Percentiles rank a stretch among this genome's conserved stretches.
phyloP scores from a whole-genome alignment of 129 eudicot species.

The Dittrichia graveolens region DNA sequence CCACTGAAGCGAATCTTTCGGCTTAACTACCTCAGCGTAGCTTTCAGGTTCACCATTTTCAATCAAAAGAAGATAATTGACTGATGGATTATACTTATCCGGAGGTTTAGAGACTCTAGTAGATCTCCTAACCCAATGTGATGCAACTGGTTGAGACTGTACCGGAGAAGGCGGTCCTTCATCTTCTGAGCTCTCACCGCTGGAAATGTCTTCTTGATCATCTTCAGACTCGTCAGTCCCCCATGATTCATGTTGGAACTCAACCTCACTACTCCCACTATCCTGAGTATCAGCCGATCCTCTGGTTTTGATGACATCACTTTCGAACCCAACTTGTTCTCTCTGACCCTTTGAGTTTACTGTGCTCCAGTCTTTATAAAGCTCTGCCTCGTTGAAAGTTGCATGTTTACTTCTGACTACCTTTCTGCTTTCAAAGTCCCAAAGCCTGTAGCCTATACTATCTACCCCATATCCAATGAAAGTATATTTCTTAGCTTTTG shows the following conservation, averaged over 20 bases:
- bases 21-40: not conserved
- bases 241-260: no score
- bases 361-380: not conserved
- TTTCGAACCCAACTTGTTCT: not conserved
- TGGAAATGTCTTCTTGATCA: not conserved
- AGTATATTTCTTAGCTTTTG: not conserved
- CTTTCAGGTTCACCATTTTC: not conserved
- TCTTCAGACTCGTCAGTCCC: slow-evolving; percentile 9
- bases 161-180: not conserved
- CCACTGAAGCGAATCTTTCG: not conserved
- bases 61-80: not conserved
- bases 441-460: not conserved
- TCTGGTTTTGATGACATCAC: not conserved
- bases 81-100: not conserved
- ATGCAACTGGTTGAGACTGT: not conserved
- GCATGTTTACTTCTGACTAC: not conserved
- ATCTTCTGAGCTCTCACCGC: not conserved
- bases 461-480: slow-evolving; percentile 8
- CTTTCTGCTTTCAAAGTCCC: not conserved
- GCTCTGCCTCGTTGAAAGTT: not conserved
- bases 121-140: not conserved
- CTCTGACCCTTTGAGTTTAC: not conserved
- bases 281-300: not conserved
- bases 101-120: not conserved
- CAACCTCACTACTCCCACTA: not conserved